A percentile compares a stretch with the other conserved stretches of the same genome.
Evolutionary conservation across 164 flowering plant species (phyloP).

Genomic region (Dillenia turbinata): DNA sequence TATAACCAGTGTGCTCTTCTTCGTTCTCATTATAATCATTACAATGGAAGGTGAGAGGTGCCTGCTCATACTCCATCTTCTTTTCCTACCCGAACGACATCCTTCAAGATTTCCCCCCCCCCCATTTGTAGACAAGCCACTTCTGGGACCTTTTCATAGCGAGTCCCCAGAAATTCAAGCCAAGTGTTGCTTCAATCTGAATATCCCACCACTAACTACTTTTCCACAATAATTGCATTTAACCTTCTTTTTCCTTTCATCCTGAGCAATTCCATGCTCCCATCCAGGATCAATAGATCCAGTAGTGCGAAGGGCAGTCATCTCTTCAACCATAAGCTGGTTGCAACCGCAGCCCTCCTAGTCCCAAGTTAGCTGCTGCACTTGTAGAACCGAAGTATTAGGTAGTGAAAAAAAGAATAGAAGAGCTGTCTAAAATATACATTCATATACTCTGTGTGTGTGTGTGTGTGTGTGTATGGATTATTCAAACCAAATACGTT

Average conservation of each 20-base stretch:
- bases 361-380: conserved; percentile 11
- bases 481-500: too few species aligned
- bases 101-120: conserved; percentile 60
- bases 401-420: too few species aligned
- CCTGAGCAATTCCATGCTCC: conserved; percentile 73
- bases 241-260: conserved; percentile 68
- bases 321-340: conserved; percentile 31
- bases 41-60: conserved; percentile 33
- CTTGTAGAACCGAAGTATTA: too few species aligned
- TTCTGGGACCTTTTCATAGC: conserved; percentile 58
- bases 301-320: conserved; percentile 43
- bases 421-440: too few species aligned
- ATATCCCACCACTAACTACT: conserved; percentile 73
- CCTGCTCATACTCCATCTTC: conserved; percentile 44
- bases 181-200: conserved; percentile 68
- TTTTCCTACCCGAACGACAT: conserved; percentile 44
- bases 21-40: conserved; percentile 42
- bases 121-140: conserved; percentile 60
- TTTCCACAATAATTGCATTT: conserved; percentile 77
- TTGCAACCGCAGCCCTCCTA: conserved; percentile 4
- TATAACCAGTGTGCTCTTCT: conserved; percentile 33
- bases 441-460: too few species aligned
- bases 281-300: conserved; percentile 72
- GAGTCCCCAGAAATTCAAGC: conserved; percentile 64
- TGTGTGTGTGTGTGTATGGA: too few species aligned